Evolutionary conservation across 2,329 filamentous ascomycete species (phyloP).

Genomic region (Aspergillus felis): DNA sequence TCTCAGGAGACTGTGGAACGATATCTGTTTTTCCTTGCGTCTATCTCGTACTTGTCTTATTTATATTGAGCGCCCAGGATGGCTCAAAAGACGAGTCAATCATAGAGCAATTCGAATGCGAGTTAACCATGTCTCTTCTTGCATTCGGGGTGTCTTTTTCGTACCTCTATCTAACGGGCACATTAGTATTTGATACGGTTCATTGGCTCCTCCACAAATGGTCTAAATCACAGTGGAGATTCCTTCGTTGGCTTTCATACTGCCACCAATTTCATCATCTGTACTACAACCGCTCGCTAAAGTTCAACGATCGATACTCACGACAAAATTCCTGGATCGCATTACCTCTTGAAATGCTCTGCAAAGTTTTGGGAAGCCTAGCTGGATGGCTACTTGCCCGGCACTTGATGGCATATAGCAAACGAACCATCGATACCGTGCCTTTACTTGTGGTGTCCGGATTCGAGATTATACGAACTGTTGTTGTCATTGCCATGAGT

Average conservation of each 20-base stretch:
- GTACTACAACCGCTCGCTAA: slow-evolving; percentile 15
- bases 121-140: too few relatives aligned
- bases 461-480: neutral
- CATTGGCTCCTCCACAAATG: slow-evolving; percentile 16
- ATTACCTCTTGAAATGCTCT: slow-evolving; percentile 12
- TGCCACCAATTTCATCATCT: slow-evolving; percentile 19
- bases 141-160: too few relatives aligned
- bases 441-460: neutral
- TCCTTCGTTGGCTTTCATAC: slow-evolving; percentile 11
- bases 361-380: neutral
- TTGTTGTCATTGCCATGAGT: slow-evolving; percentile 8
- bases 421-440: neutral
- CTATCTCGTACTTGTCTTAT: too few relatives aligned
- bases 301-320: slow-evolving; percentile 13
- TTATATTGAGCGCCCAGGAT: too few relatives aligned
- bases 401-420: too few relatives aligned
- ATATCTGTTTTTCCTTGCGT: too few relatives aligned
- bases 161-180: too few relatives aligned
- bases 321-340: slow-evolving; percentile 14
- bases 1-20: too few relatives aligned
- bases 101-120: too few relatives aligned
- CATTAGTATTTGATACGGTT: slow-evolving; percentile 10
- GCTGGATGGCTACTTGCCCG: neutral
- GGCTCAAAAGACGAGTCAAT: too few relatives aligned
- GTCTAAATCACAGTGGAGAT: slow-evolving; percentile 9